These are phyloP conservation scores for Neoascochyta sp. DNA, from an alignment of 2,329 filamentous ascomycete species.

Conservation along the genomic window DNA sequence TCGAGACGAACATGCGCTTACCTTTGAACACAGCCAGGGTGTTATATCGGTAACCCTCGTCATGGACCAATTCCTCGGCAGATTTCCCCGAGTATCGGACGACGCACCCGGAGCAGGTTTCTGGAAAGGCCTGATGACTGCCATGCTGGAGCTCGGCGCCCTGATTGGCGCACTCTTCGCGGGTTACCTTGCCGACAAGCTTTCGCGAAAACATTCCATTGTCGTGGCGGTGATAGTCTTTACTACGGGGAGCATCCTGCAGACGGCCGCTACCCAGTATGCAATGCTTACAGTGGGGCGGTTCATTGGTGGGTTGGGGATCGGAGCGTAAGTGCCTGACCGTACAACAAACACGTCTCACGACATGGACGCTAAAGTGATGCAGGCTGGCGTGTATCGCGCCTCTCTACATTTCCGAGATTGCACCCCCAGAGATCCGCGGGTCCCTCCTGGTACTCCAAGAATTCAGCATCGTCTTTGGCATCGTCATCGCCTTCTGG, in stretches of 20 bases:
- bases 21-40: constrained; percentile 33
- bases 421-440: constrained; percentile 49
- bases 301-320: constrained; percentile 50
- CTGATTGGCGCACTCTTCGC: constrained; percentile 39
- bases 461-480: constrained; percentile 46
- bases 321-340: constrained; percentile 44
- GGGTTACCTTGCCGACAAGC: constrained; percentile 50
- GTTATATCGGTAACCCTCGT: constrained; percentile 48
- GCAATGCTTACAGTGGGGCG: constrained; percentile 51
- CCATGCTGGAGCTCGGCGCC: constrained; percentile 55
- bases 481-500: constrained; percentile 53
- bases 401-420: constrained; percentile 53
- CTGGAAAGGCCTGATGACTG: constrained; percentile 48
- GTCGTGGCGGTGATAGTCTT: constrained; percentile 52
- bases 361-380: no score
- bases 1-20: no score
- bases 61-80: constrained; percentile 51
- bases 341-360: constrained; percentile 4
- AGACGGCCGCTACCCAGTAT: constrained; percentile 51
- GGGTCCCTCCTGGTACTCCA: constrained; percentile 50
- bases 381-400: constrained; percentile 41
- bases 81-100: constrained; percentile 45
- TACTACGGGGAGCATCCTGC: constrained; percentile 49
- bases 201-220: constrained; percentile 53
- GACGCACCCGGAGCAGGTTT: constrained; percentile 44